These are phyloP conservation scores for Mucor piriformis DNA, from an alignment of 371 early-diverging fungal genomes.

Conservation along the genomic window DNA sequence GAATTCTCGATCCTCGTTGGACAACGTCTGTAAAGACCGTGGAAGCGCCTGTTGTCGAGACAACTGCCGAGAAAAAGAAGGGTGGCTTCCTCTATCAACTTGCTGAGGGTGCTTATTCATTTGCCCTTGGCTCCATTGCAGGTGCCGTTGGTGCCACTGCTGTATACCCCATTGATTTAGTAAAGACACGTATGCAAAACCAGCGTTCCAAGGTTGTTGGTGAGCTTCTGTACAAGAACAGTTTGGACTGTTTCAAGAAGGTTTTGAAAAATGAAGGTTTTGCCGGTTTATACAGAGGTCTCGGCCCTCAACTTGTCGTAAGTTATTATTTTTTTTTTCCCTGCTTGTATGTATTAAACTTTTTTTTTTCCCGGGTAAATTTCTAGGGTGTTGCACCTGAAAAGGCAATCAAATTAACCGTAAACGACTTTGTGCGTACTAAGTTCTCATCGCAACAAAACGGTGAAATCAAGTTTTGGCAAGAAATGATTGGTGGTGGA, in stretches of 20 bases:
- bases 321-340: constrained; percentile 30
- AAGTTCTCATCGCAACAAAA: constrained; percentile 67
- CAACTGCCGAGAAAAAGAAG: constrained; percentile 18
- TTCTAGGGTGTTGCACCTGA: constrained; percentile 91
- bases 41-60: neutral
- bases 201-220: constrained; percentile 92
- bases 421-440: constrained; percentile 92
- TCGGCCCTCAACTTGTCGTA: constrained; percentile 96
- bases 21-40: constrained; percentile 25
- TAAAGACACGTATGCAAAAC: constrained; percentile 98
- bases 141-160: constrained; percentile 96
- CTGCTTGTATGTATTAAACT: constrained; percentile 21
- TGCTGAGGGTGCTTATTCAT: constrained; percentile 64
- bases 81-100: constrained; percentile 41
- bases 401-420: constrained; percentile 97
- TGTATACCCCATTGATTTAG: constrained; percentile 97
- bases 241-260: constrained; percentile 92
- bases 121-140: constrained; percentile 88
- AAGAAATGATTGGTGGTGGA: constrained; percentile 88
- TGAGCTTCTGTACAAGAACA: constrained; percentile 91
- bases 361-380: neutral
- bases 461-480: constrained; percentile 76
- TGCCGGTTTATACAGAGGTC: constrained; percentile 89
- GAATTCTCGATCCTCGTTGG: constrained; percentile 72
- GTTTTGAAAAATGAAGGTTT: constrained; percentile 93